Percentiles rank a stretch among this genome's conserved stretches.
Conservation (phyloP, 1,284 basidiomycete species). For the Thelephora terrestris region DNA sequence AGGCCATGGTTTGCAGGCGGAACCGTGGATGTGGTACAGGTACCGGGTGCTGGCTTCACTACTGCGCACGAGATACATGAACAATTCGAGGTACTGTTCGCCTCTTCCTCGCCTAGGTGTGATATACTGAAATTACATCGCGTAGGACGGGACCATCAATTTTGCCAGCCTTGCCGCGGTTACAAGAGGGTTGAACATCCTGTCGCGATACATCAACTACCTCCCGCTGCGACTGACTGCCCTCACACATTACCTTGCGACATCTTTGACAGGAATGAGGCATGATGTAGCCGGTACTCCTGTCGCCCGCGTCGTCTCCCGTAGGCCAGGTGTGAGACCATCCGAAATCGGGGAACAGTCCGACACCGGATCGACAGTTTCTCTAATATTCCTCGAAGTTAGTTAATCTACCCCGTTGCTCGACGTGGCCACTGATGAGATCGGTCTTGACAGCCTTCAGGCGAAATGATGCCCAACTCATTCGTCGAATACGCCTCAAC, state of each 20-base stretch:
- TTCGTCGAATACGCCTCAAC: slow-evolving; percentile 64
- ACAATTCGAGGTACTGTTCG: slow-evolving; percentile 57
- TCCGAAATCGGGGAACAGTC: slow-evolving; percentile 54
- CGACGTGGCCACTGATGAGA: background rate
- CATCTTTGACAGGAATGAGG: slow-evolving; percentile 41
- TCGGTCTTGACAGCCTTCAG: slow-evolving; percentile 36
- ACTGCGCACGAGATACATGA: slow-evolving; percentile 48
- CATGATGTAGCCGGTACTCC: slow-evolving; percentile 47
- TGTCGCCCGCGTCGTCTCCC: slow-evolving; percentile 57
- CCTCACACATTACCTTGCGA: slow-evolving; percentile 42
- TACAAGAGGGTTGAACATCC: slow-evolving; percentile 62
- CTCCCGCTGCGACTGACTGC: slow-evolving; percentile 61
- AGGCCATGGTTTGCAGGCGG: slow-evolving; percentile 82
- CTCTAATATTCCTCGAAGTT: slow-evolving; percentile 55
- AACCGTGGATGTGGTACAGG: slow-evolving; percentile 72
- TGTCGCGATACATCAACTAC: slow-evolving; percentile 66
- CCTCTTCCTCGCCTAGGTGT: background rate
- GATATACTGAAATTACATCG: slow-evolving; percentile 1
- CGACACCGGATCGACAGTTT: slow-evolving; percentile 55
- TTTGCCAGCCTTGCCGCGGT: slow-evolving; percentile 66
- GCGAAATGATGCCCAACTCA: slow-evolving; percentile 56
- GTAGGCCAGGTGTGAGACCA: slow-evolving; percentile 37
- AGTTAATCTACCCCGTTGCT: slow-evolving; percentile 17
- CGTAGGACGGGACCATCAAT: slow-evolving; percentile 77
- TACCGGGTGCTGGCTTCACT: slow-evolving; percentile 59